Base-by-base conservation (phyloP, 768 basidiomycete genomes). In the Pleurotus salmoneostramineus region DNA sequence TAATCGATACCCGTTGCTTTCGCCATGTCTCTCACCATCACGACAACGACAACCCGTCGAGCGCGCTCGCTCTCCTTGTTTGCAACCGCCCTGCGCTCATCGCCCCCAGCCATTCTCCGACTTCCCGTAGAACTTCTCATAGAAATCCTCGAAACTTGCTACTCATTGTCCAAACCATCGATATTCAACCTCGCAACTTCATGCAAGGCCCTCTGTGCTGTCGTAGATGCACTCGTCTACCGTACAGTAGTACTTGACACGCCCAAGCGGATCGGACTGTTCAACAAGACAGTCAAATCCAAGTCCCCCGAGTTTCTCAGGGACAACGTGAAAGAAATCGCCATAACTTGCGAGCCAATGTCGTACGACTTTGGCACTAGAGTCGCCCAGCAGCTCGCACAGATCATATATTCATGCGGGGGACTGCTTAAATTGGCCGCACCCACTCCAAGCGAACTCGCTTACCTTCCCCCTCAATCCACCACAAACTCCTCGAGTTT, bases 71-170 rank as follows among this genome's bases (percentile, higher is more conserved):
- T 68, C 8, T 63, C 62, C 17, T 58, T 69, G 31, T 51, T 64
- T 12, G 56, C 59, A 21, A 50, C 59, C 11, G 46, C 63, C 3
- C 44, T 62, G 8, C 56, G 43, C 43, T 36, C 62, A 46, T 59
- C 51, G 33, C 36, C 35, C 11, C 40, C 51, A 15, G 36, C 51
- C 6, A 36, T 77, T 44, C 64, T 72, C 51, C 63, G 64, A 49
- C 63, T 78, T 7, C 77, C 77, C 15, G 57, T 68, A 6, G 77
- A 79, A 62, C 65, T 79, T 42, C 61, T 71, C 11, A 61, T 76
- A 27, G 62, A 66, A 33, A 74, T 79, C 45, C 62, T 77, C 21
- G 73, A 76, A 62, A 57, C 68, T 14, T 67, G 70, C n/a, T 66
- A 76, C 12, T 50, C 61, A 5, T 61, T 66, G 5, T 65, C 64